Evolutionary conservation across 2,329 filamentous ascomycete species (phyloP).

Genomic region (Elsinoe necatrix): DNA sequence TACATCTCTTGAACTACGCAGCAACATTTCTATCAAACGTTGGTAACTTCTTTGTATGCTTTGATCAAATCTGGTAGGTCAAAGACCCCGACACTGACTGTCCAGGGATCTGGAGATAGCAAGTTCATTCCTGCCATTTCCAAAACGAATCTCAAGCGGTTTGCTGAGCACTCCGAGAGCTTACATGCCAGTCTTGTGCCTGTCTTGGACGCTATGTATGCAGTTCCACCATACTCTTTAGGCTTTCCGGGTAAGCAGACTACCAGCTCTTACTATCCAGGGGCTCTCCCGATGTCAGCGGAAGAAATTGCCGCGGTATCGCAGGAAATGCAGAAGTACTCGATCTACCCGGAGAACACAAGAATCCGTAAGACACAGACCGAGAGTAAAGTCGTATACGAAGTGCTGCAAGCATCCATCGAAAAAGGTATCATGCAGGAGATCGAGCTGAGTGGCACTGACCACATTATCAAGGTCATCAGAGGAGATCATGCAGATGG

Average conservation of each 20-base stretch:
- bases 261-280: constrained; percentile 43
- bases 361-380: constrained; percentile 37
- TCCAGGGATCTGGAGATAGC: constrained; percentile 39
- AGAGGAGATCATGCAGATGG: constrained; percentile 41
- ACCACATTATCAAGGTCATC: constrained; percentile 38
- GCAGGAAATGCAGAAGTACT: constrained; percentile 40
- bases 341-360: constrained; percentile 43
- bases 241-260: constrained; percentile 43
- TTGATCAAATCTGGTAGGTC: neutral
- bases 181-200: constrained; percentile 30
- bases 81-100: neutral
- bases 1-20: constrained; percentile 35
- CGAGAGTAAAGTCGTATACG: constrained; percentile 30
- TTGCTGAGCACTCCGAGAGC: constrained; percentile 37
- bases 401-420: constrained; percentile 43
- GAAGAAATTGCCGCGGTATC: constrained; percentile 40
- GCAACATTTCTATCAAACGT: constrained; percentile 45
- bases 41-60: constrained; percentile 39
- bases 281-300: constrained; percentile 39
- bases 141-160: constrained; percentile 35
- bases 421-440: constrained; percentile 38
- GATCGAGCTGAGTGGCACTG: constrained; percentile 32
- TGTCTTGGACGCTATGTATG: constrained; percentile 35
- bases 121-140: constrained; percentile 44
- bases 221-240: constrained; percentile 37